These are phyloP conservation scores for Ascoidea asiatica DNA, from an alignment of 805 yeast species.

Conservation along the genomic window DNA sequence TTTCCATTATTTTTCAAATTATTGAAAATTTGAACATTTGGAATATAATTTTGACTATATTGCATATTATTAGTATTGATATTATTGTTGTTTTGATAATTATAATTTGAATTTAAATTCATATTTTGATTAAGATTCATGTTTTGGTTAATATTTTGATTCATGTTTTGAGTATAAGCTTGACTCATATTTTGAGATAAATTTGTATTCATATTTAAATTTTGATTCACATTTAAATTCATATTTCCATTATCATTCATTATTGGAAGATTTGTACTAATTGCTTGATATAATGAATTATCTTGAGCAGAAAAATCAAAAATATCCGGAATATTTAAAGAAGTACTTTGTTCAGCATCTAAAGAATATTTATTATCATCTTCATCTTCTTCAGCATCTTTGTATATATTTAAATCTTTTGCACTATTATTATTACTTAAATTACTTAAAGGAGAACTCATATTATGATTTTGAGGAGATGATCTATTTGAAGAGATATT, in stretches of 20 bases:
- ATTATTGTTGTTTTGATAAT: no score
- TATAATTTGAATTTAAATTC: not conserved
- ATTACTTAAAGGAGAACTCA: constrained; percentile 1
- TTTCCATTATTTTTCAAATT: no score
- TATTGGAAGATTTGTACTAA: no score
- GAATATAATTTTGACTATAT: no score
- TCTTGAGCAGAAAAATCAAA: no score
- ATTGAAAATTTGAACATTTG: no score
- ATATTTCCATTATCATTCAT: not conserved
- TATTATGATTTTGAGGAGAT: not conserved
- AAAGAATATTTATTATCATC: constrained; percentile 1
- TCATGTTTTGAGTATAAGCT: not conserved
- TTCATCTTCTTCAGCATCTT: not conserved
- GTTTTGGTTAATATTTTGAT: not conserved
- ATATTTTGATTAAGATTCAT: not conserved
- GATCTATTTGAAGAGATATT: constrained; percentile 2
- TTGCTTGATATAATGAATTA: no score
- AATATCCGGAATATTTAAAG: no score
- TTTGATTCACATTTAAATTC: not conserved
- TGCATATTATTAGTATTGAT: no score
- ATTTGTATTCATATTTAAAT: no score
- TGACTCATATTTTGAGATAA: no score
- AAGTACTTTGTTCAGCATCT: constrained; percentile 1
- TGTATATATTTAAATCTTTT: not conserved
- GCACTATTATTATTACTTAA: constrained; percentile 1